Evolutionary conservation across 768 basidiomycete genomes (phyloP), one percentile per base, ranked within the genome.

Genomic region (Postia placenta): DNA sequence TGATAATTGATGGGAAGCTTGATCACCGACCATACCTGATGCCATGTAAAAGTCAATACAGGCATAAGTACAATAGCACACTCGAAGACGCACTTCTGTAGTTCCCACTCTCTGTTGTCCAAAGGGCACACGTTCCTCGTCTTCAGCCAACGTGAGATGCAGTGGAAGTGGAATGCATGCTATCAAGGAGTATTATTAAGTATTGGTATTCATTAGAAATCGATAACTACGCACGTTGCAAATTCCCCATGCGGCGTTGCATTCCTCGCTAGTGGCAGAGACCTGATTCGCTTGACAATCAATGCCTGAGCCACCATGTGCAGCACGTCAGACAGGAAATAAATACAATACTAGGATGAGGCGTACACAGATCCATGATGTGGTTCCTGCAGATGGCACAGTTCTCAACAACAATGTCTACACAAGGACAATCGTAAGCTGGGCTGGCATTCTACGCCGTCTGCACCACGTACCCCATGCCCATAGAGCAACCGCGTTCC

Each of bases 141-240:
- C 78, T 98, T 99, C 54, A 99, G 76, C 96, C 96, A 99, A 39
- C 96, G 83, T 7, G 94, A 95, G 66, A 99, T 99, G 69, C 95
- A 99, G 67, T 98, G 95, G 72, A 98, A 99, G 72, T 99, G 95
- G 78, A 99, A 99, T 3, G 95, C 95, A 65, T 99, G 95, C 93
- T 94, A 56, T 9, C 6, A 27, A 28, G 22, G n/a, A 11, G 47
- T 25, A 41, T 46, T 42, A 40, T 27, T 14, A 47, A 23, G 57
- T 27, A 48, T 27, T 6, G 38, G 4, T 5, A 14, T 11, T 25
- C 19, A 20, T 25, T 22, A 47, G 43, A 15, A 25, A 20, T 26
- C 12, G 37, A 49, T 24, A 30, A 41, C 26, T 30, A 67, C 80
- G 33, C 62, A 95, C 95, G 66, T 99, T 99, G 68, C 96, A 99